Evolutionary conservation across 768 basidiomycete species (phyloP).

Genomic region (Panaeolus papilionaceus): DNA sequence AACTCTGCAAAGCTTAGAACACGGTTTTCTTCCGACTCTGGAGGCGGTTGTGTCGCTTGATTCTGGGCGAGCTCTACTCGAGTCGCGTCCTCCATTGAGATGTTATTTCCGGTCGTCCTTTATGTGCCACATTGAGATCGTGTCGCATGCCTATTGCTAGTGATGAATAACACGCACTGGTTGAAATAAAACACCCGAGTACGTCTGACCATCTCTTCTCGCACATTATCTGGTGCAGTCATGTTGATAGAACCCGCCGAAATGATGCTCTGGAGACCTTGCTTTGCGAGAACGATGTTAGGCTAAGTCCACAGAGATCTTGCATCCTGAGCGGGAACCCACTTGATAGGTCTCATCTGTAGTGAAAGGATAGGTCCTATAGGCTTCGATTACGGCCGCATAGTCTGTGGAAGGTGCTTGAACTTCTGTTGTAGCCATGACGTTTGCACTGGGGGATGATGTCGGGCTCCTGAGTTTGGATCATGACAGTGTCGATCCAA

Average conservation of each 20-base stretch:
- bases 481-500: slow-evolving; percentile 10
- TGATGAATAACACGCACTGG: slow-evolving; percentile 31
- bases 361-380: slow-evolving; percentile 56
- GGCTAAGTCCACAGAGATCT: not conserved
- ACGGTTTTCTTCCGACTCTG: slow-evolving; percentile 40
- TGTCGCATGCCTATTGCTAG: not conserved
- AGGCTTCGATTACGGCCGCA: slow-evolving; percentile 31
- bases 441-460: not conserved
- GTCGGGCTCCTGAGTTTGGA: slow-evolving; percentile 10
- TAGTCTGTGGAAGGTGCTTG: slow-evolving; percentile 5
- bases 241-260: slow-evolving; percentile 44
- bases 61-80: slow-evolving; percentile 36
- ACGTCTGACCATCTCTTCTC: slow-evolving; percentile 54
- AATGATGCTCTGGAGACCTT: slow-evolving; percentile 67
- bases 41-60: slow-evolving; percentile 14
- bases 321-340: slow-evolving; percentile 20
- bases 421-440: not conserved
- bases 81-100: slow-evolving; percentile 49
- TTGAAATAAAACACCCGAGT: slow-evolving; percentile 80
- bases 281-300: slow-evolving; percentile 45
- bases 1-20: slow-evolving; percentile 71
- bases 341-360: slow-evolving; percentile 69
- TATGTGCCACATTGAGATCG: not conserved
- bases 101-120: slow-evolving; percentile 47
- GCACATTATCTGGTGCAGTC: slow-evolving; percentile 42